Base-by-base conservation (phyloP, 2,329 filamentous ascomycete species). In the Colletotrichum cereale region DNA sequence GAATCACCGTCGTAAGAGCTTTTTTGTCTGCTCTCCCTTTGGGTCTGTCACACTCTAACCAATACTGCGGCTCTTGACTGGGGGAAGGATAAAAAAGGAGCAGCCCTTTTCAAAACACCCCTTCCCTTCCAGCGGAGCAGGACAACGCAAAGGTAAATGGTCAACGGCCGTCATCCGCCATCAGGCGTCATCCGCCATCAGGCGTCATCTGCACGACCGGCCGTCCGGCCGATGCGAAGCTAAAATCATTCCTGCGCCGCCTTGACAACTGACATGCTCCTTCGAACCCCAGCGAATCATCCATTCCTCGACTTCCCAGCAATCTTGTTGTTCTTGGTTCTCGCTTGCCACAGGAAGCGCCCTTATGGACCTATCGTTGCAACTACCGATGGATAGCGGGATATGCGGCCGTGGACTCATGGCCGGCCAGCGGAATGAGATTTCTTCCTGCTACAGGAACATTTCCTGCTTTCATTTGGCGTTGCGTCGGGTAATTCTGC, bases 21-120 rank as follows among this genome's bases (percentile, higher is more conserved):
- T 66, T 31, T 53, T 26, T n/a, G 5, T n/a, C 64, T 62, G n/a
- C 21, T 61, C 38, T 50, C 14, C 21, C 7, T 42, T 18, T 67
- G 31, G 38, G 48, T 55, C 31, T 31, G 24, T 47, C 34, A 18
- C 31, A 44, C 26, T 52, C 31, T 56, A 58, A 36, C 16, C 18
- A 42, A 38, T n/a, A 42, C 53, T 61, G 34, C 60, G 52, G 50
- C 42, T 52, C 44, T 55, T 21, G 60, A 36, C 24, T 16, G 21
- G 31, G 16, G 16, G 34, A 40, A 62, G 36, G 47, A 52, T 42
- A 52, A 44, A 47, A 57, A 24, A 21, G 44, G 48, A 48, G 44
- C 44, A 24, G 24, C 10, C 53, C 62, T 61, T 66, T 69, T 69
- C 61, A 69, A 36, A 40, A 38, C 42, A 38, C 34, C 29, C 36